Percentiles rank a stretch among this genome's conserved stretches.
These are phyloP conservation scores for Fusarium humuli DNA, from an alignment of 2,329 filamentous ascomycete genomes.

Conservation along the genomic window DNA sequence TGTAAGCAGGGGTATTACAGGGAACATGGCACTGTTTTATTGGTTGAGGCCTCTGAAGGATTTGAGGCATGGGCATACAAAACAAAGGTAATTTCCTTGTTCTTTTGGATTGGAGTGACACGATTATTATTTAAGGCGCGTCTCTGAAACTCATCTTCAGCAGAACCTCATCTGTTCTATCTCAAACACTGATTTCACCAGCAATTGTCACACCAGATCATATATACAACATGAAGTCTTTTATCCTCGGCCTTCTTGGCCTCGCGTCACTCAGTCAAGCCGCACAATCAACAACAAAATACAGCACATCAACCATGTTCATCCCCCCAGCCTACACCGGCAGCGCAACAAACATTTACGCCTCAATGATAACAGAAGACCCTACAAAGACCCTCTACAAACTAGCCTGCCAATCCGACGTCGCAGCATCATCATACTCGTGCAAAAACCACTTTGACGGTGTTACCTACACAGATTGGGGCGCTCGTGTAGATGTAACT, in stretches of 20 bases:
- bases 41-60: not conserved
- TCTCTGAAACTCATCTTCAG: not conserved
- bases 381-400: not conserved
- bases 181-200: no score
- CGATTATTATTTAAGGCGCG: not conserved
- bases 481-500: constrained; percentile 22
- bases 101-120: no score
- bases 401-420: constrained; percentile 40
- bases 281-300: constrained; percentile 16
- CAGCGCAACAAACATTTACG: constrained; percentile 38
- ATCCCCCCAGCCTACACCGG: constrained; percentile 32
- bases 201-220: not conserved
- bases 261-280: constrained; percentile 6
- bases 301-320: constrained; percentile 32
- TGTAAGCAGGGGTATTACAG: not conserved
- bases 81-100: not conserved
- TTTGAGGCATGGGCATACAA: not conserved
- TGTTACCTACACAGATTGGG: constrained; percentile 37
- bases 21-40: not conserved
- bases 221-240: not conserved
- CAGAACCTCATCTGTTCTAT: no score
- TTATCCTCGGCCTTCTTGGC: not conserved
- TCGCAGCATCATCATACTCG: constrained; percentile 20
- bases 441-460: constrained; percentile 41
- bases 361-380: constrained; percentile 38